Evolutionary conservation across 805 yeast genomes (phyloP), one percentile per base, ranked within the genome.

Genomic region (Kluyveromyces starmeri): DNA sequence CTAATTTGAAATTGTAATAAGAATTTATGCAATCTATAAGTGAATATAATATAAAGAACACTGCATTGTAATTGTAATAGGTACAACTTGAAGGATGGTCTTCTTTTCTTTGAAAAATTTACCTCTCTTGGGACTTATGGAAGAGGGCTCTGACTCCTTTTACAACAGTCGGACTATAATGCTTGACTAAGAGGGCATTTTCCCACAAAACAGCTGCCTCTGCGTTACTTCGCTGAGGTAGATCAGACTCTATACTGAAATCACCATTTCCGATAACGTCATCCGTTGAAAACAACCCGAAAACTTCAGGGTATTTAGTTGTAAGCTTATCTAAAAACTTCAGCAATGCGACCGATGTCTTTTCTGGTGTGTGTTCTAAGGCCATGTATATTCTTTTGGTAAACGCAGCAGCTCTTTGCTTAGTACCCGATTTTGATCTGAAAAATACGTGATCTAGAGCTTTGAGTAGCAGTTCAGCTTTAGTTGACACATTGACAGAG

Each of bases 181-280:
- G 97, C 42, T 76, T 73, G 38, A 78, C 80, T 37, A 92, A 62
- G 26, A 89, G 58, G 5, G 78, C 78, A 34, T 77, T 74, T 51
- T 92, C 98, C 95, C 95, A 92, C 22, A 89, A 60, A 0, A 86
- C 80, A 2, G 96, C 94, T 12, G 89, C 92, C 27, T 80, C 89
- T 2, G 94, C 72, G 50, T 92, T 88, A 45, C 83, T 65, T 53
- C 89, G 74, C 44, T 80, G 83, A 15, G 83, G 74, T 29, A 73
- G 77, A 35, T 71, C 72, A 9, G 70, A 70, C 32, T 76, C 85
- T 45, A 78, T 65, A 18, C 75, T 72, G 51, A 80, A 81, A 10
- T 68, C 65, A 31, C 96, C 97, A 39, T 89, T 86, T 25, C 76
- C 75, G 26, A 92, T 72, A 44, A 92, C 70, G 52, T 92, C 98